Evolutionary conservation across 169 alveolate species (phyloP).

Genomic region (Plasmodium sp.): DNA sequence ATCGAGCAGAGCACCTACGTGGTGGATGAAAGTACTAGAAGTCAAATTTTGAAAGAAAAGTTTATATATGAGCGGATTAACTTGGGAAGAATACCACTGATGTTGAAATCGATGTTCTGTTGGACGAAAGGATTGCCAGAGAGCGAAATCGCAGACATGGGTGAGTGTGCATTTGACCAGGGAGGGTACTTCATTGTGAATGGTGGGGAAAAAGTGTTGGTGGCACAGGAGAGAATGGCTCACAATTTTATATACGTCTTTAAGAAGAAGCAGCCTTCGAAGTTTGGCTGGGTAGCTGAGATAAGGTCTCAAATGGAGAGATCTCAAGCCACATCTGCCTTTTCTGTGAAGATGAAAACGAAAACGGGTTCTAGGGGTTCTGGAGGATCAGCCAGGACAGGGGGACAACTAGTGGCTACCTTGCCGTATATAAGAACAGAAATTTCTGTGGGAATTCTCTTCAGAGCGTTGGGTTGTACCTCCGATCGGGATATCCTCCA

Average conservation of each 20-base stretch:
- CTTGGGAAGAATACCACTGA: slow-evolving; percentile 97
- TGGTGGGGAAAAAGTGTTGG: slow-evolving; percentile 99
- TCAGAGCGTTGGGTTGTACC: slow-evolving; percentile 97
- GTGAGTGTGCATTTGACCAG: slow-evolving; percentile 98
- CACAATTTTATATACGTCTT: slow-evolving; percentile 98
- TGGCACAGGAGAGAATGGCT: slow-evolving; percentile 99
- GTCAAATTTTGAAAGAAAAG: slow-evolving; percentile 82
- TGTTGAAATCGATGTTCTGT: slow-evolving; percentile 97
- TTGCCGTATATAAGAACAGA: slow-evolving; percentile 96
- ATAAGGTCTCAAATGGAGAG: slow-evolving; percentile 95
- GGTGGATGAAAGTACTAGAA: slow-evolving; percentile 82
- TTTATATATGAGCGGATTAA: slow-evolving; percentile 89
- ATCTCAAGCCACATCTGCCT: slow-evolving; percentile 95
- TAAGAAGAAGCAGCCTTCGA: slow-evolving; percentile 96
- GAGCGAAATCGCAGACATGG: slow-evolving; percentile 92
- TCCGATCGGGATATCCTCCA: slow-evolving; percentile 92
- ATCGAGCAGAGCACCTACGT: slow-evolving; percentile 89
- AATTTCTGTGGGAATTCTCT: slow-evolving; percentile 96
- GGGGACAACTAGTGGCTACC: slow-evolving; percentile 96
- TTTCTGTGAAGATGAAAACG: slow-evolving; percentile 92
- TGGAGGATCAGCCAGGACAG: slow-evolving; percentile 81
- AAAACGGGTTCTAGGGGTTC: slow-evolving; percentile 77
- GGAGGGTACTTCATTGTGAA: slow-evolving; percentile 98
- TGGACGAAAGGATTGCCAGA: slow-evolving; percentile 92
- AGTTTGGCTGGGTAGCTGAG: slow-evolving; percentile 98